Conservation (phyloP, 805 yeast genomes). For the Danielia oregonensis region DNA sequence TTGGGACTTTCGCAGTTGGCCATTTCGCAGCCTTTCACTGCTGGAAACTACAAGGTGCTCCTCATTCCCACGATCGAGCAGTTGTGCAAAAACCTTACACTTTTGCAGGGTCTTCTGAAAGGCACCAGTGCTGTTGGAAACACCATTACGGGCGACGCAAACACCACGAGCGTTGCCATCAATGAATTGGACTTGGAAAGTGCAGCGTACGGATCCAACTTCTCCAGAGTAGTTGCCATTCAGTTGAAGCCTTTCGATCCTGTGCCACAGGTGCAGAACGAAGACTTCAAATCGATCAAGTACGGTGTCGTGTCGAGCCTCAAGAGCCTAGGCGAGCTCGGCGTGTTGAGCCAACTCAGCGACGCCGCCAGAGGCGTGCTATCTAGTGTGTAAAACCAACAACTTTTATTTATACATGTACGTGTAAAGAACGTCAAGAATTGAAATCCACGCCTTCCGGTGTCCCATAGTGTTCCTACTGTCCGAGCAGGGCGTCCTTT, state of each 20-base stretch:
- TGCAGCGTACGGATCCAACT: slow-evolving; percentile 79
- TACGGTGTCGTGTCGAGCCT: slow-evolving; percentile 23
- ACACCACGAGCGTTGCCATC: slow-evolving; percentile 27
- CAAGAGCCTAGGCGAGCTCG: slow-evolving; percentile 22
- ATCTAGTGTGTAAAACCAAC: slow-evolving; percentile 4
- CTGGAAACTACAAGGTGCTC: slow-evolving; percentile 19
- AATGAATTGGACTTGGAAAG: slow-evolving; percentile 59
- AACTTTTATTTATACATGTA: not conserved
- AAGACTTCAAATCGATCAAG: slow-evolving; percentile 28
- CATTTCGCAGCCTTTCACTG: slow-evolving; percentile 17
- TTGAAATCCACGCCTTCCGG: not conserved
- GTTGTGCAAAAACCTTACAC: slow-evolving; percentile 25
- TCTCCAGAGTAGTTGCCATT: slow-evolving; percentile 67
- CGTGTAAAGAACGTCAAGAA: not conserved
- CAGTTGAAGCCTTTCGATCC: slow-evolving; percentile 69
- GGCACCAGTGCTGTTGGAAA: slow-evolving; percentile 14
- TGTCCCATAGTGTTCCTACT: too few species aligned
- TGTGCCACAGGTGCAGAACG: slow-evolving; percentile 44
- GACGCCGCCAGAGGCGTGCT: slow-evolving; percentile 12
- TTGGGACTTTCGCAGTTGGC: slow-evolving; percentile 49
- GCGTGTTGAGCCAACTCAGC: slow-evolving; percentile 26
- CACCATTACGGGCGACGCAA: slow-evolving; percentile 16
- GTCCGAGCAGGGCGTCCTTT: too few species aligned
- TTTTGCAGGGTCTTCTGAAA: slow-evolving; percentile 26
- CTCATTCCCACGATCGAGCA: slow-evolving; percentile 29